Percentiles rank a stretch among this genome's conserved stretches.
phyloP scores from a whole-genome alignment of 345 rosid genomes.

The Hypericum androsaemum region DNA sequence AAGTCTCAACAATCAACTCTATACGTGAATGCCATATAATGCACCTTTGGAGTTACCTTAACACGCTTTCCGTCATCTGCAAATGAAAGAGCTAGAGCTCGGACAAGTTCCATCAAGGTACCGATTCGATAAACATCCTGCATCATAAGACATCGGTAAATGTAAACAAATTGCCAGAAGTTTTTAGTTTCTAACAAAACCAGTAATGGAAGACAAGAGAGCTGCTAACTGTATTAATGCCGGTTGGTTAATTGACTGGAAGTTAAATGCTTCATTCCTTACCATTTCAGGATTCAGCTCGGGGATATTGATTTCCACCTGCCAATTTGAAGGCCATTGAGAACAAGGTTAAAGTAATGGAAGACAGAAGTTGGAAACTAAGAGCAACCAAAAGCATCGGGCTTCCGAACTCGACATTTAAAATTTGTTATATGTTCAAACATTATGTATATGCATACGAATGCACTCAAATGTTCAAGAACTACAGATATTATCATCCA shows the following conservation, averaged over 20 bases:
- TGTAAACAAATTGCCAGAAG: constrained; percentile 6
- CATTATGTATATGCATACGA: no score
- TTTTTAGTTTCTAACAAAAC: not conserved
- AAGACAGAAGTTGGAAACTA: not conserved
- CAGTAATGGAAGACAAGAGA: not conserved
- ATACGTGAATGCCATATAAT: not conserved
- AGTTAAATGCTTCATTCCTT: not conserved
- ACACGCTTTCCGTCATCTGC: constrained; percentile 94
- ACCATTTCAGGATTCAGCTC: constrained; percentile 98
- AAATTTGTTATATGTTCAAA: no score
- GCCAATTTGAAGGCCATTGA: constrained; percentile 18
- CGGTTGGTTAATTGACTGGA: no score
- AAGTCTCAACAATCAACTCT: constrained; percentile 1
- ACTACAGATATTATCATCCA: no score
- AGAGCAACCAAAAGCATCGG: not conserved
- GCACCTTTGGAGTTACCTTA: constrained; percentile 42
- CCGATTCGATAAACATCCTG: constrained; percentile 98
- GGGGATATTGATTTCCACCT: constrained; percentile 93
- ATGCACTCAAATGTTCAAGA: no score
- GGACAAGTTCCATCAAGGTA: constrained; percentile 86
- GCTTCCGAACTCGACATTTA: not conserved
- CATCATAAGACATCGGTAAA: constrained; percentile 19
- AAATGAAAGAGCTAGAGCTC: constrained; percentile 73
- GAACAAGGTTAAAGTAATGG: not conserved
- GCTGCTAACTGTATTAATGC: no score